Conservation (phyloP, 176 grass and related monocot species). For the Ananas comosus region DNA sequence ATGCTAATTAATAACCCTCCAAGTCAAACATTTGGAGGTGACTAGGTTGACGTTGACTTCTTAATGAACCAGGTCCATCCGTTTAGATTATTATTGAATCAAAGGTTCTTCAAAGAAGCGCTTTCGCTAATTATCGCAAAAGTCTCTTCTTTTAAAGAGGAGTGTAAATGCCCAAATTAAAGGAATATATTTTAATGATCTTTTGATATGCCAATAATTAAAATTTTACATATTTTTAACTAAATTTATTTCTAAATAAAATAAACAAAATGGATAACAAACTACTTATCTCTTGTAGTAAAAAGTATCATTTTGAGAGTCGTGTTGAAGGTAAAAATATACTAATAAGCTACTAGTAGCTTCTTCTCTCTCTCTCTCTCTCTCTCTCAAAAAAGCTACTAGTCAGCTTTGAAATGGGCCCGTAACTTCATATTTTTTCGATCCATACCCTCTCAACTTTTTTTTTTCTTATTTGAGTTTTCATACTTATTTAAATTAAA, state of each 20-base stretch:
- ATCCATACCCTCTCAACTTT: no score
- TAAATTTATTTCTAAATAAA: no score
- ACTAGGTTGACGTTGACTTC: slow-evolving; percentile 18
- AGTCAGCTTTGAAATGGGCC: no score
- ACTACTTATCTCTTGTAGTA: no score
- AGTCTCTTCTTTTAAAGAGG: slow-evolving; percentile 16
- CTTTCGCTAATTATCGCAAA: slow-evolving; percentile 13
- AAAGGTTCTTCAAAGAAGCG: slow-evolving; percentile 21
- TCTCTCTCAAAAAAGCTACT: no score
- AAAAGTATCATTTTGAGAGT: no score
- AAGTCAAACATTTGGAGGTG: slow-evolving; percentile 26
- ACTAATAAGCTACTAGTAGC: no score
- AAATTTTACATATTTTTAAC: no score
- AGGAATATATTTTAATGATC: neutral
- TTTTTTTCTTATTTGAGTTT: neutral
- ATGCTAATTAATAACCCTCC: neutral
- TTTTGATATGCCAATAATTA: slow-evolving; percentile 7
- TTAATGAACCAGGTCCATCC: slow-evolving; percentile 22
- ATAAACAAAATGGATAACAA: no score
- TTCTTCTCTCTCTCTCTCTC: no score
- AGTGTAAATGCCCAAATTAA: neutral
- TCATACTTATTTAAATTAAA: neutral
- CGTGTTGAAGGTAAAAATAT: no score
- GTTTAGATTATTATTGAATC: slow-evolving; percentile 20
- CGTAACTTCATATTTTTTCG: no score